Conservation (phyloP, 2,329 filamentous ascomycete species). For the Fusarium dlaminii region DNA sequence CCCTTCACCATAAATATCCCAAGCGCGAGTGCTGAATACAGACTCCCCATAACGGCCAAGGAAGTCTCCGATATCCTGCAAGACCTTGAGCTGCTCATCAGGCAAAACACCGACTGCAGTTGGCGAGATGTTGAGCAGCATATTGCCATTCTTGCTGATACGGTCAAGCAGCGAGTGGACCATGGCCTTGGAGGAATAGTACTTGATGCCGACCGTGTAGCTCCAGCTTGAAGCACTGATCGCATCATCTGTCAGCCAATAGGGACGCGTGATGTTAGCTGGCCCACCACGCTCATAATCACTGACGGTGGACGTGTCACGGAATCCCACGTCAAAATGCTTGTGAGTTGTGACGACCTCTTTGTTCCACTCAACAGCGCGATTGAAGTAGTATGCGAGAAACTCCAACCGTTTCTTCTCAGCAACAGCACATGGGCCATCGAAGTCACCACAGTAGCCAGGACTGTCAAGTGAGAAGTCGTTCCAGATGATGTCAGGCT, state of each 20-base stretch:
- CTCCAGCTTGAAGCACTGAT: conserved; percentile 20
- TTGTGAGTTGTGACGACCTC: conserved; percentile 12
- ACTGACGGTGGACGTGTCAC: conserved; percentile 7
- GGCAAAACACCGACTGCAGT: neutral
- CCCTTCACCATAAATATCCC: conserved; percentile 6
- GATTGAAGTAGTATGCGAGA: conserved; percentile 12
- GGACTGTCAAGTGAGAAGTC: conserved; percentile 11
- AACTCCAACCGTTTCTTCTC: conserved; percentile 4
- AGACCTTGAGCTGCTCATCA: conserved; percentile 2
- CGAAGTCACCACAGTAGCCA: neutral
- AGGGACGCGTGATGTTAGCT: conserved; percentile 1
- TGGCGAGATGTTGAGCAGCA: conserved; percentile 9
- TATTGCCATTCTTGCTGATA: conserved; percentile 13
- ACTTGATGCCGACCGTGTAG: conserved; percentile 10
- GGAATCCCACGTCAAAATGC: conserved; percentile 13
- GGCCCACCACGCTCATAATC: conserved; percentile 12
- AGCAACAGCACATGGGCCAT: conserved; percentile 2
- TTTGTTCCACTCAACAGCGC: conserved; percentile 3
- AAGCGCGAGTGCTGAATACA: neutral
- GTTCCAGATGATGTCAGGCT: conserved; percentile 18
- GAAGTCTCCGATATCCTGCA: conserved; percentile 4
- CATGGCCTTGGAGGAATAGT: conserved; percentile 18
- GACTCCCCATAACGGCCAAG: conserved; percentile 1
- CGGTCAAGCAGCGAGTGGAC: conserved; percentile 6
- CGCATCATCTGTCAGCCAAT: conserved; percentile 12